Conservation (phyloP, 2,329 filamentous ascomycete species). For the Neofusicoccum umdonicola region DNA sequence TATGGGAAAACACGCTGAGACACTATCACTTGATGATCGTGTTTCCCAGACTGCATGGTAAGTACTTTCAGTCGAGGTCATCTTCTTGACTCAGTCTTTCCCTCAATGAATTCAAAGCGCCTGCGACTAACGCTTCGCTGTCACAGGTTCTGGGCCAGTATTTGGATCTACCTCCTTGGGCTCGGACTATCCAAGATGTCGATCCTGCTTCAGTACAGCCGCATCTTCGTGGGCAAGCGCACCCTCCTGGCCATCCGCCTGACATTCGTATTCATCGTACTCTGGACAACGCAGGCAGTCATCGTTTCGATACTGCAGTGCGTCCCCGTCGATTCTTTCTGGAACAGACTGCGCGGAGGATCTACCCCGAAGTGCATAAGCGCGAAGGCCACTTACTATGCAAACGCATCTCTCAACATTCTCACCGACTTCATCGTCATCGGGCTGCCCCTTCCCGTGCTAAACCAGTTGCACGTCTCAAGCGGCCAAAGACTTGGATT, state of each 20-base stretch:
- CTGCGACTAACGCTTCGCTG: neutral
- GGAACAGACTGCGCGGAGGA: constrained; percentile 22
- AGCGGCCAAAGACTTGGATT: neutral
- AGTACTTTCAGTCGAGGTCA: neutral
- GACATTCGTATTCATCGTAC: constrained; percentile 18
- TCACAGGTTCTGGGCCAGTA: constrained; percentile 30
- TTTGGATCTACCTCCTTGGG: constrained; percentile 34
- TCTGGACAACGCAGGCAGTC: neutral
- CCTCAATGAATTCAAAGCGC: no score
- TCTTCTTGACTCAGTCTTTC: neutral
- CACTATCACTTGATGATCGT: neutral
- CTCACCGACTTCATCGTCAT: neutral
- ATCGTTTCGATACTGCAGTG: constrained; percentile 26
- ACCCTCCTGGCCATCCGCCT: constrained; percentile 23
- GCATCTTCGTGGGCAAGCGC: constrained; percentile 25
- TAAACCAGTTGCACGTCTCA: neutral
- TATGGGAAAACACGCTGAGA: neutral
- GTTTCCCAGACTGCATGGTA: neutral
- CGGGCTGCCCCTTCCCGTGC: neutral
- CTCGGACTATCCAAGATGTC: constrained; percentile 32
- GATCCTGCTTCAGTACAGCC: constrained; percentile 26
- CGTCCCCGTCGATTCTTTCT: constrained; percentile 26
- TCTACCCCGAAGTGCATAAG: neutral
- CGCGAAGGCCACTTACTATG: neutral
- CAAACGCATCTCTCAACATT: neutral